Conservation (phyloP, 2,329 filamentous ascomycete species). For the Ampelomyces quisqualis region DNA sequence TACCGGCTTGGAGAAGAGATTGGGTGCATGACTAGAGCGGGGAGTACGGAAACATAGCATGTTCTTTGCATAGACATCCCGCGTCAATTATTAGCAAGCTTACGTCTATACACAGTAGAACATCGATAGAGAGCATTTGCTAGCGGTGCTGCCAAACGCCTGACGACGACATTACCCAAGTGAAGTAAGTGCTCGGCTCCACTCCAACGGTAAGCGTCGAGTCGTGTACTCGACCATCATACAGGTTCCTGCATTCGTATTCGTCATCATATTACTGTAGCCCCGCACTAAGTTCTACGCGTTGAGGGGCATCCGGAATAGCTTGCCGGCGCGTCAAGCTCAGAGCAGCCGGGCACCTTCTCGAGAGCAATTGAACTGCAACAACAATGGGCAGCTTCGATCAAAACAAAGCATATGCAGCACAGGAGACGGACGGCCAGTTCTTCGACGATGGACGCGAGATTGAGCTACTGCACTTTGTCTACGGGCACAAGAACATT, state of each 20-base stretch:
- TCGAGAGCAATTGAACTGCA: constrained; percentile 13
- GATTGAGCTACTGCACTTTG: constrained; percentile 68
- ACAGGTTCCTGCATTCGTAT: constrained; percentile 17
- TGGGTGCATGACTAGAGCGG: constrained; percentile 14
- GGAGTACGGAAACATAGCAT: constrained; percentile 16
- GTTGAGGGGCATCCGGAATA: constrained; percentile 22
- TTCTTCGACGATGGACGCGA: constrained; percentile 70
- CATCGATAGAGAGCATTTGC: constrained; percentile 9
- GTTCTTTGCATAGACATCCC: constrained; percentile 22
- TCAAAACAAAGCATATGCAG: constrained; percentile 50
- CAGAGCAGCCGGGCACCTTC: constrained; percentile 12
- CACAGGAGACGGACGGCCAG: constrained; percentile 47
- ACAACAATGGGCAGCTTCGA: constrained; percentile 38
- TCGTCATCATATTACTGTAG: constrained; percentile 27
- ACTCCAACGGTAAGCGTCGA: neutral
- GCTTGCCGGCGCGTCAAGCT: constrained; percentile 23
- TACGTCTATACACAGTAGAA: constrained; percentile 4
- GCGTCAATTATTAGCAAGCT: constrained; percentile 7
- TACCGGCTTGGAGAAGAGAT: constrained; percentile 12
- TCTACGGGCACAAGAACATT: constrained; percentile 63
- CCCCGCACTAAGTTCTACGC: constrained; percentile 30
- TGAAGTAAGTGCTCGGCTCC: constrained; percentile 1
- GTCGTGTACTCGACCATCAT: constrained; percentile 4
- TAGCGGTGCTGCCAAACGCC: constrained; percentile 20
- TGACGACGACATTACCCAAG: constrained; percentile 21